Conservation (phyloP, 768 basidiomycete genomes). For the Amanita fuliginea region DNA sequence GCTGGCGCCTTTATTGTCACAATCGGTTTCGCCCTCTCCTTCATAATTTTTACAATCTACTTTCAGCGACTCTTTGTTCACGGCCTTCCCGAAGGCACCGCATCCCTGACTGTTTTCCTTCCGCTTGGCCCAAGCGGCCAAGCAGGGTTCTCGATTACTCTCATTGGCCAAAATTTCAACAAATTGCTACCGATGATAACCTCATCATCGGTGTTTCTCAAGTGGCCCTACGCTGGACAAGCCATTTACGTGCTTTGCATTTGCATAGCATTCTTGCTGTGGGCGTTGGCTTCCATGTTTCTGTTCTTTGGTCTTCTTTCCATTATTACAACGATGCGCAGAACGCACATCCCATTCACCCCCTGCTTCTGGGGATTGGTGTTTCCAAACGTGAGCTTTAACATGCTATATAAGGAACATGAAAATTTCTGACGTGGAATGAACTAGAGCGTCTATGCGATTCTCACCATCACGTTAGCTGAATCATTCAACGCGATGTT, state of each 20-base stretch:
- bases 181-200: slow-evolving; percentile 22
- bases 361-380: slow-evolving; percentile 61
- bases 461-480: slow-evolving; percentile 44
- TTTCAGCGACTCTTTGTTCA: slow-evolving; percentile 45
- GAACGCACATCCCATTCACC: slow-evolving; percentile 35
- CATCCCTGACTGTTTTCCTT: slow-evolving; percentile 54
- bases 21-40: slow-evolving; percentile 44
- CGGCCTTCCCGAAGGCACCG: slow-evolving; percentile 37
- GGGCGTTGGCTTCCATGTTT: slow-evolving; percentile 59
- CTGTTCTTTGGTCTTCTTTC: slow-evolving; percentile 44
- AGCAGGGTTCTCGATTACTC: slow-evolving; percentile 43
- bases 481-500: slow-evolving; percentile 39
- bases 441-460: slow-evolving; percentile 50
- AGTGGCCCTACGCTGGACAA: slow-evolving; percentile 17
- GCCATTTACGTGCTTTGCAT: slow-evolving; percentile 35
- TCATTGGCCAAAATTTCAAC: slow-evolving; percentile 40
- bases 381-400: slow-evolving; percentile 46
- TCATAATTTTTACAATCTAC: slow-evolving; percentile 61
- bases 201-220: slow-evolving; percentile 25
- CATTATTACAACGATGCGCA: slow-evolving; percentile 29
- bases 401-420: neutral
- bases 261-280: slow-evolving; percentile 38
- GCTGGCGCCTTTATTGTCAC: slow-evolving; percentile 43
- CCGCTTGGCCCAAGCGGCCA: slow-evolving; percentile 68
- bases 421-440: neutral